phyloP scores from a whole-genome alignment of 371 early-diverging fungal species.

The Mucor sp. region DNA sequence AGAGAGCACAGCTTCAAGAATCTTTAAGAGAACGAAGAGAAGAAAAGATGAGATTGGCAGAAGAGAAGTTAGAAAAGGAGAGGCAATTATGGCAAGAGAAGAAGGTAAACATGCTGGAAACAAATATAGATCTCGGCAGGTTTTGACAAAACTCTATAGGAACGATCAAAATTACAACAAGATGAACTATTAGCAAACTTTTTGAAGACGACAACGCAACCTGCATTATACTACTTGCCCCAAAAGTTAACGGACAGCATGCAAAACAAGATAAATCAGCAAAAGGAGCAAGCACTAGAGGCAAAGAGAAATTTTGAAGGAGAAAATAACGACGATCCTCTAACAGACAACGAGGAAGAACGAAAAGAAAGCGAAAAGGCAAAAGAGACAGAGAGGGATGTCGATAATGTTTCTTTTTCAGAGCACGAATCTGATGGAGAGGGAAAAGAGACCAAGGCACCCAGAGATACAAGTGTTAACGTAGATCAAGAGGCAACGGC shows the following conservation, averaged over 20 bases:
- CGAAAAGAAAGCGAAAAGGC: conserved; percentile 6
- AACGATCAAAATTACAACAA: conserved; percentile 22
- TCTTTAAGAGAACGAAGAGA: conserved; percentile 45
- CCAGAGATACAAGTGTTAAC: not conserved
- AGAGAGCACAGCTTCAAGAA: conserved; percentile 48
- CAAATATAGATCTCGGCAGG: not conserved
- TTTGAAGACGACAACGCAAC: conserved; percentile 47
- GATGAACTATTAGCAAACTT: conserved; percentile 37
- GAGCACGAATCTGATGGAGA: not conserved
- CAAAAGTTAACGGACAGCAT: conserved; percentile 39
- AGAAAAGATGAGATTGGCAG: conserved; percentile 30
- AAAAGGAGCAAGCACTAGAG: conserved; percentile 25
- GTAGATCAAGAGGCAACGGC: not conserved
- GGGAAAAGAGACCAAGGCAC: not conserved
- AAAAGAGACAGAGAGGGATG: not conserved
- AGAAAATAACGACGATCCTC: conserved; percentile 15
- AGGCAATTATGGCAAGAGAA: conserved; percentile 3
- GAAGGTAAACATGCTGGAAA: not conserved
- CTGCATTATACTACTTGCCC: conserved; percentile 55
- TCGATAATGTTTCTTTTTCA: not conserved
- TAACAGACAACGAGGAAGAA: conserved; percentile 9
- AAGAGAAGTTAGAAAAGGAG: conserved; percentile 38
- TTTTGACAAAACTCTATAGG: conserved; percentile 15
- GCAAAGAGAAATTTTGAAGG: conserved; percentile 28
- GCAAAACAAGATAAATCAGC: conserved; percentile 21